phyloP scores from a whole-genome alignment of 352 stramenopile species.

The Pythium periplocum region DNA sequence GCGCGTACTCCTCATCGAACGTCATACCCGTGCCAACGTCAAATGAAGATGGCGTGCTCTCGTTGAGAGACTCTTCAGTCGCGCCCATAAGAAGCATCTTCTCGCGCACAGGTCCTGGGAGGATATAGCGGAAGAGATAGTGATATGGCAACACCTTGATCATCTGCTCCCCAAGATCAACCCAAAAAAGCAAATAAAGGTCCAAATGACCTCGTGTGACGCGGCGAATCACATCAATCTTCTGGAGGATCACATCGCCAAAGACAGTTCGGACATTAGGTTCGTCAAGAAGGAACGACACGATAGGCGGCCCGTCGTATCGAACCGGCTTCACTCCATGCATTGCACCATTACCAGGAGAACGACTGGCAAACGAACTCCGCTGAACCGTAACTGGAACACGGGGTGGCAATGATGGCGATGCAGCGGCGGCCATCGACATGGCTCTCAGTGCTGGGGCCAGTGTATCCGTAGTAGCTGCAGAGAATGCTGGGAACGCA shows the following conservation, averaged over 20 bases:
- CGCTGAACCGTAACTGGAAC: conserved; percentile 8
- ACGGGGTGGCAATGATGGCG: conserved; percentile 1
- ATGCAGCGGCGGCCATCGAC: background rate
- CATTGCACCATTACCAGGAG: no score
- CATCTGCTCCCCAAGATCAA: conserved; percentile 32
- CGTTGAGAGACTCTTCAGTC: conserved; percentile 60
- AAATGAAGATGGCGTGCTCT: conserved; percentile 60
- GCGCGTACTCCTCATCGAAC: conserved; percentile 85
- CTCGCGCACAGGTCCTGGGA: conserved; percentile 52
- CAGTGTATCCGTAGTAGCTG: no score
- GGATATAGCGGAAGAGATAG: conserved; percentile 72
- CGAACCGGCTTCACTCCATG: conserved; percentile 19
- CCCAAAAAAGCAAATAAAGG: conserved; percentile 76
- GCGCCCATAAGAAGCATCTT: conserved; percentile 70
- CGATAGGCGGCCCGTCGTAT: conserved; percentile 61
- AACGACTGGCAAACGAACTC: no score
- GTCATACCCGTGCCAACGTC: conserved; percentile 53
- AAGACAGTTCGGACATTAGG: conserved; percentile 65
- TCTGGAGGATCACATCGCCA: conserved; percentile 75
- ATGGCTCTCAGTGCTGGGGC: no score
- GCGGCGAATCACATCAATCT: conserved; percentile 74
- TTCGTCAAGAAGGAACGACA: conserved; percentile 65
- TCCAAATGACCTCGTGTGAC: conserved; percentile 44
- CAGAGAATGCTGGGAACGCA: conserved; percentile 28
- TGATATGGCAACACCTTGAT: conserved; percentile 58